These are phyloP conservation scores for Pichia occidentalis DNA, from an alignment of 805 yeast genomes.

Conservation along the genomic window DNA sequence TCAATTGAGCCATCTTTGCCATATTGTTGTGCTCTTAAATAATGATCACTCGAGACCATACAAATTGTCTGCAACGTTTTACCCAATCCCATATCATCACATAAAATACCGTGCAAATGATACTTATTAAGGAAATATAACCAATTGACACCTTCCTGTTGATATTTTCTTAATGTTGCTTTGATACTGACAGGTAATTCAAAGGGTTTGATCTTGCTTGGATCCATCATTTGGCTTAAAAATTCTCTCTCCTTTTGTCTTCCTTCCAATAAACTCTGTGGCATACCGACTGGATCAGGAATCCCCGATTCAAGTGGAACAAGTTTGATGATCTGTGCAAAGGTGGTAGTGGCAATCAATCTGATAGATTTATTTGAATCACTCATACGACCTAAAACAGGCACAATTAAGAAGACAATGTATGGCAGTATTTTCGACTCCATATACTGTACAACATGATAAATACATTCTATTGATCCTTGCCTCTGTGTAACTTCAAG, in stretches of 20 bases:
- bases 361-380: constrained; percentile 88
- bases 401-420: constrained; percentile 91
- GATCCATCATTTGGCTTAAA: constrained; percentile 97
- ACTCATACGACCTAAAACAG: constrained; percentile 96
- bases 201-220: constrained; percentile 80
- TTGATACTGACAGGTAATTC: constrained; percentile 84
- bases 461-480: constrained; percentile 89
- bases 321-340: constrained; percentile 89
- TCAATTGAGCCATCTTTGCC: constrained; percentile 55
- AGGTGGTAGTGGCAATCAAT: constrained; percentile 85
- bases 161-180: constrained; percentile 90
- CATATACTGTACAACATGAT: constrained; percentile 80
- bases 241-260: constrained; percentile 93
- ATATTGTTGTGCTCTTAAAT: constrained; percentile 68
- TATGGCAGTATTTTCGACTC: constrained; percentile 87
- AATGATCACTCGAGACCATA: constrained; percentile 94
- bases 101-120: constrained; percentile 91
- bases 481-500: constrained; percentile 68
- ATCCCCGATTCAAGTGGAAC: constrained; percentile 98
- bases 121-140: constrained; percentile 89
- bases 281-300: constrained; percentile 90
- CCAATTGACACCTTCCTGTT: constrained; percentile 99
- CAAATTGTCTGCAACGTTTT: constrained; percentile 96
- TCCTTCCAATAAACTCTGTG: constrained; percentile 73
- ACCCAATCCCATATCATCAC: constrained; percentile 99